phyloP scores from a whole-genome alignment of 305 asterid genomes.

The Solanum hybrid region DNA sequence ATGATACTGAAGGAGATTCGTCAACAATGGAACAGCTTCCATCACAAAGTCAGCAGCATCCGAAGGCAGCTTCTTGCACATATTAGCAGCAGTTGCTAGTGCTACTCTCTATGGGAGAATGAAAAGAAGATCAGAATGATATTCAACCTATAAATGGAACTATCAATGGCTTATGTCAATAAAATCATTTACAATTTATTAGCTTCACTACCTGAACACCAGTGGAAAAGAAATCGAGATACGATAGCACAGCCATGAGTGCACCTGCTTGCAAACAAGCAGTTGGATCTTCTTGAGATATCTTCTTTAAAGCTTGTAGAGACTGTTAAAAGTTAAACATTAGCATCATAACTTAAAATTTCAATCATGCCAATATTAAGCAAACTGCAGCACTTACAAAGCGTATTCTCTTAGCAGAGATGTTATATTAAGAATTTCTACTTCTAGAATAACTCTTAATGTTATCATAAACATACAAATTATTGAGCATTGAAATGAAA shows the following conservation, averaged over 20 bases:
- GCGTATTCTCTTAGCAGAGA: neutral
- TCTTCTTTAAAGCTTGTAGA: constrained; percentile 93
- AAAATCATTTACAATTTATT: neutral
- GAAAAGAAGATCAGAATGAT: neutral
- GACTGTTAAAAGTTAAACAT: constrained; percentile 44
- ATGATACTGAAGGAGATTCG: constrained; percentile 93
- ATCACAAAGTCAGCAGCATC: constrained; percentile 98
- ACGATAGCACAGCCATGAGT: constrained; percentile 94
- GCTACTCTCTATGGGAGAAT: constrained; percentile 69
- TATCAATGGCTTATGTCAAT: neutral
- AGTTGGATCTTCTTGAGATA: constrained; percentile 95
- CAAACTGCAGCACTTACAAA: neutral
- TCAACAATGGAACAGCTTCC: constrained; percentile 98
- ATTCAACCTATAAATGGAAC: neutral
- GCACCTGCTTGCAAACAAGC: constrained; percentile 99
- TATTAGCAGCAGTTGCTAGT: constrained; percentile 88
- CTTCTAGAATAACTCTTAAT: neutral
- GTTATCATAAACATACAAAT: neutral
- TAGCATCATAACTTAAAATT: neutral
- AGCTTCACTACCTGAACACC: constrained; percentile 71
- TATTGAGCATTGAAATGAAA: neutral
- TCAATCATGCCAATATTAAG: neutral
- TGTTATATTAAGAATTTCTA: neutral
- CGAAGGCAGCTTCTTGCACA: constrained; percentile 95
- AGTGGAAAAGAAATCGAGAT: constrained; percentile 96